Conservation (phyloP, 192 early-diverging fungal species). For the Entrophospora sp. region DNA sequence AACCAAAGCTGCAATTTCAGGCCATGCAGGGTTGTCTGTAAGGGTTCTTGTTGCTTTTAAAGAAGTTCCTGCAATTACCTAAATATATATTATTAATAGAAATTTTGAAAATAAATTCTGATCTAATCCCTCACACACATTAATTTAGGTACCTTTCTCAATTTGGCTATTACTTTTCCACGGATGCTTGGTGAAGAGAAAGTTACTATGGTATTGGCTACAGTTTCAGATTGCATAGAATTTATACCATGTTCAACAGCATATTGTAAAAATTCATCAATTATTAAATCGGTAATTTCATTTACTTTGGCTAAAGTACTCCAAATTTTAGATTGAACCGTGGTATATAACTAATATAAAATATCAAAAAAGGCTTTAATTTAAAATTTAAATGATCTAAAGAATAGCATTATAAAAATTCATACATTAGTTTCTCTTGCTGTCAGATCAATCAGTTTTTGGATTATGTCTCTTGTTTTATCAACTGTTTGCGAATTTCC, state of each 20-base stretch:
- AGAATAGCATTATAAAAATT: neutral
- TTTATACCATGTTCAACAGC: conserved; percentile 71
- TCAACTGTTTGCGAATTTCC: conserved; percentile 39
- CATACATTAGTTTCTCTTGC: conserved; percentile 63
- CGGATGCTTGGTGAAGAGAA: conserved; percentile 69
- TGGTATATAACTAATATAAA: conserved; percentile 71
- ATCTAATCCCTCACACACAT: too few relatives aligned
- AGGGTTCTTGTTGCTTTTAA: conserved; percentile 58
- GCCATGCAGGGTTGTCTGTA: conserved; percentile 75
- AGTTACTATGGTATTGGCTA: conserved; percentile 81
- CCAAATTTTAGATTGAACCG: conserved; percentile 83
- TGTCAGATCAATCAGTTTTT: conserved; percentile 71
- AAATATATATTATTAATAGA: neutral
- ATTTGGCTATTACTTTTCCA: conserved; percentile 68
- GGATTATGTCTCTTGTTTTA: conserved; percentile 66
- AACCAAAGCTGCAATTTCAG: conserved; percentile 83
- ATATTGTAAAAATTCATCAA: conserved; percentile 69
- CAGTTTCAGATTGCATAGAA: conserved; percentile 66
- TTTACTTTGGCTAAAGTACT: conserved; percentile 63
- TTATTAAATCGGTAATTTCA: conserved; percentile 63
- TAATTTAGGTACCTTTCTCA: conserved; percentile 75
- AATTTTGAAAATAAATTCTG: neutral
- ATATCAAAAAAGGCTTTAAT: too few relatives aligned
- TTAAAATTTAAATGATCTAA: conserved; percentile 14
- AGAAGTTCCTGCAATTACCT: conserved; percentile 70